These are phyloP conservation scores for Paecilomyces sp. DNA, from an alignment of 2,329 filamentous ascomycete species.

Conservation along the genomic window DNA sequence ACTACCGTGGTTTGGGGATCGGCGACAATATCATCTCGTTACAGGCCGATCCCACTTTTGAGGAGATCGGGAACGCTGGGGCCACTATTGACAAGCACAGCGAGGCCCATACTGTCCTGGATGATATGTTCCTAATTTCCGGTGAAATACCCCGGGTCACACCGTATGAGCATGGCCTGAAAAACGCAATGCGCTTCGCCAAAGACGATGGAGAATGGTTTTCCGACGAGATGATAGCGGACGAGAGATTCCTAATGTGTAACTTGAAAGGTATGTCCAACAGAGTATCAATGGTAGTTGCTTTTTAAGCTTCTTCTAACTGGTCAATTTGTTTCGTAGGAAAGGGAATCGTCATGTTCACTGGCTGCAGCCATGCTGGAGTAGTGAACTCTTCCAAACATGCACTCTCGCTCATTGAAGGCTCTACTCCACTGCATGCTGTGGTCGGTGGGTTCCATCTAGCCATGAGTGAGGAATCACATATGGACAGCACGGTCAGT, in stretches of 20 bases:
- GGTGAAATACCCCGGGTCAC: conserved; percentile 47
- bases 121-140: conserved; percentile 47
- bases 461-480: conserved; percentile 38
- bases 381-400: conserved; percentile 47
- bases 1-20: conserved; percentile 42
- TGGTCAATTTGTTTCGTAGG: conserved; percentile 18
- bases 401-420: conserved; percentile 33
- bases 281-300: neutral
- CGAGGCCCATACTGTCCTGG: conserved; percentile 40
- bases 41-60: conserved; percentile 47
- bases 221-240: conserved; percentile 43
- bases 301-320: neutral
- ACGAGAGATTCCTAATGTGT: conserved; percentile 50
- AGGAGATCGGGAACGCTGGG: conserved; percentile 40
- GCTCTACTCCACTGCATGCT: conserved; percentile 38
- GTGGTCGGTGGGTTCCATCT: conserved; percentile 51
- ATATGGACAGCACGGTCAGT: conserved; percentile 39
- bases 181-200: conserved; percentile 39
- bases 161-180: conserved; percentile 43
- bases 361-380: conserved; percentile 50
- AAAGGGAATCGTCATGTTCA: conserved; percentile 49
- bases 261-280: conserved; percentile 40
- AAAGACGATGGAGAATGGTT: conserved; percentile 36
- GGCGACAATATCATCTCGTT: conserved; percentile 40
- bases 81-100: conserved; percentile 31